phyloP scores from a whole-genome alignment of 768 basidiomycete species.

The Chalciporus piperatus region DNA sequence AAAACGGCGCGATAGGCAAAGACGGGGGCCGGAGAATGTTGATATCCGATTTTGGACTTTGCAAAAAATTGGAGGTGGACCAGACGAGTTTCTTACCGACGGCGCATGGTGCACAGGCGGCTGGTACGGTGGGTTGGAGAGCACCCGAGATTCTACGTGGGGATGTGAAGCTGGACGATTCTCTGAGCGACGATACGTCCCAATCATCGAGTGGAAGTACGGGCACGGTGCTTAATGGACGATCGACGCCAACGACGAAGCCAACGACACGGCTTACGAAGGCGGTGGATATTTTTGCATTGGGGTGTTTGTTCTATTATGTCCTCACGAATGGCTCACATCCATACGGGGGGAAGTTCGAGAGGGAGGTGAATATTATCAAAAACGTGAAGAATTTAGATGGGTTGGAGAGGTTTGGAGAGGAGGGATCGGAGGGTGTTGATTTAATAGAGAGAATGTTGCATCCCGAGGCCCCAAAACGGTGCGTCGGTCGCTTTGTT shows the following conservation, averaged over 20 bases:
- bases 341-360: slow-evolving; percentile 91
- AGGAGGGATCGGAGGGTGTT: slow-evolving; percentile 90
- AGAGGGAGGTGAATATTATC: slow-evolving; percentile 92
- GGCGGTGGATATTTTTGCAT: slow-evolving; percentile 93
- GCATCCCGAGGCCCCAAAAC: slow-evolving; percentile 63
- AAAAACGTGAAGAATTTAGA: slow-evolving; percentile 73
- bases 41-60: slow-evolving; percentile 96
- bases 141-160: slow-evolving; percentile 95
- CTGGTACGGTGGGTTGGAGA: slow-evolving; percentile 95
- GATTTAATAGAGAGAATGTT: slow-evolving; percentile 81
- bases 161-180: slow-evolving; percentile 88
- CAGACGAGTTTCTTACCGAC: slow-evolving; percentile 97
- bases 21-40: slow-evolving; percentile 69
- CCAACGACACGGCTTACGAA: slow-evolving; percentile 77
- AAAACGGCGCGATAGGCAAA: slow-evolving; percentile 44
- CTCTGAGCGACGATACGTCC: slow-evolving; percentile 58
- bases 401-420: slow-evolving; percentile 76
- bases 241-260: slow-evolving; percentile 10
- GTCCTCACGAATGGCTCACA: slow-evolving; percentile 86
- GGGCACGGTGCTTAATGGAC: slow-evolving; percentile 41
- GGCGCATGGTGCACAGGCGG: slow-evolving; percentile 81
- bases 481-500: slow-evolving; percentile 49
- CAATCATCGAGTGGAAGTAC: slow-evolving; percentile 66
- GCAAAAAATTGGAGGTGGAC: slow-evolving; percentile 91
- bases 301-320: slow-evolving; percentile 95